Evolutionary conservation across 1,284 basidiomycete species (phyloP).

Genomic region (Pseudozyma flocculosa): DNA sequence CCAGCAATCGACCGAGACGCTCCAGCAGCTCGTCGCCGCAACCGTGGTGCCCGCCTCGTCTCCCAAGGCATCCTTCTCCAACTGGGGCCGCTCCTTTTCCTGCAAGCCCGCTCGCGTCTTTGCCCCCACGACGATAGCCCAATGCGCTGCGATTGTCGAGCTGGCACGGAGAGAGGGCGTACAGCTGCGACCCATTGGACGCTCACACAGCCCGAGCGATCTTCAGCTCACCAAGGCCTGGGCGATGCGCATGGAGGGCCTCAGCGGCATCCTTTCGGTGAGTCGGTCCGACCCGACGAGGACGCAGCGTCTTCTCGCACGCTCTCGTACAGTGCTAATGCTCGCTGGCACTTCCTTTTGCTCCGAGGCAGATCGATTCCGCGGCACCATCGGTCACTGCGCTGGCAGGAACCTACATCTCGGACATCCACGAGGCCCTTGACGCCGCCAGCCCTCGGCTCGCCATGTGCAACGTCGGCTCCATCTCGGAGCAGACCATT

Average conservation of each 20-base stretch:
- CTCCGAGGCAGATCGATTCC: slow-evolving; percentile 19
- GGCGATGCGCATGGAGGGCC: slow-evolving; percentile 51
- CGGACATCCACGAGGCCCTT: slow-evolving; percentile 61
- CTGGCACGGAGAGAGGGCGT: slow-evolving; percentile 74
- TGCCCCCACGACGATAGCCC: slow-evolving; percentile 70
- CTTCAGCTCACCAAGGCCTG: slow-evolving; percentile 61
- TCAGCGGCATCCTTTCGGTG: slow-evolving; percentile 44
- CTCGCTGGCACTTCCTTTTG: too few relatives aligned
- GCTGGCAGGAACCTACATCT: slow-evolving; percentile 57
- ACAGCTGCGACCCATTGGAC: slow-evolving; percentile 77
- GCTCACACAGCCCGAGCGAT: slow-evolving; percentile 91
- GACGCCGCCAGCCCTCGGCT: slow-evolving; percentile 66
- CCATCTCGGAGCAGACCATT: slow-evolving; percentile 93
- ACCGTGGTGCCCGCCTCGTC: slow-evolving; percentile 21
- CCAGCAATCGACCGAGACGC: slow-evolving; percentile 11
- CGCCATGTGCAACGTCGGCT: slow-evolving; percentile 89
- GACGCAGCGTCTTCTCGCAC: too few relatives aligned
- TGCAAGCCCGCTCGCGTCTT: slow-evolving; percentile 66
- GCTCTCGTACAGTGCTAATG: too few relatives aligned
- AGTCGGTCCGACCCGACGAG: too few relatives aligned
- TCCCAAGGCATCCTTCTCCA: slow-evolving; percentile 57
- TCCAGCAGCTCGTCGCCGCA: slow-evolving; percentile 18
- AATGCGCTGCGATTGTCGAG: slow-evolving; percentile 79
- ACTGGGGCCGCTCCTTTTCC: slow-evolving; percentile 64
- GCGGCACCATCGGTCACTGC: slow-evolving; percentile 29